A percentile compares a stretch with the other conserved stretches of the same genome.
These are phyloP conservation scores for Tylopilus sp. DNA, from an alignment of 768 basidiomycete genomes.

Conservation along the genomic window DNA sequence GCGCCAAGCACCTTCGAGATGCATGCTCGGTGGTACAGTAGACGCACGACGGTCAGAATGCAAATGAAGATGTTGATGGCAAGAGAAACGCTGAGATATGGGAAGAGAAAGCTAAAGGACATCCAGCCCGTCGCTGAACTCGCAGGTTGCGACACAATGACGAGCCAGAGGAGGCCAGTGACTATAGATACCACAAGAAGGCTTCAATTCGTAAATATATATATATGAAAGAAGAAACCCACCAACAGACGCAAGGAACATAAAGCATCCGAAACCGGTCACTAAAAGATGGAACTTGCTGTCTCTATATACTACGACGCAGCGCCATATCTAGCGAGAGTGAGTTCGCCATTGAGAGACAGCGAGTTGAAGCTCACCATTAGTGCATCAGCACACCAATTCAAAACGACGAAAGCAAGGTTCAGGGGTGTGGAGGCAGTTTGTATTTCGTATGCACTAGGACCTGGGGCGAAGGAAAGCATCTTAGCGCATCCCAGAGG, in stretches of 20 bases:
- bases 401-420: slow-evolving; percentile 28
- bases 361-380: slow-evolving; percentile 20
- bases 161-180: slow-evolving; percentile 29
- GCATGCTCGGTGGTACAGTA: slow-evolving; percentile 28
- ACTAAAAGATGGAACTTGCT: slow-evolving; percentile 20
- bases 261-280: slow-evolving; percentile 11
- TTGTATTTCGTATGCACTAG: slow-evolving; percentile 21
- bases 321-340: slow-evolving; percentile 29
- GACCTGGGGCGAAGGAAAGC: slow-evolving; percentile 12
- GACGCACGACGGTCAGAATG: slow-evolving; percentile 29
- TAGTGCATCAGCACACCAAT: slow-evolving; percentile 30
- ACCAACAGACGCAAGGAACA: slow-evolving; percentile 27
- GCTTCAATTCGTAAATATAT: neutral
- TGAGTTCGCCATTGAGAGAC: neutral
- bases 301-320: slow-evolving; percentile 31
- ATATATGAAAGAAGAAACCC: neutral
- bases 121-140: slow-evolving; percentile 22
- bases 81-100: slow-evolving; percentile 33
- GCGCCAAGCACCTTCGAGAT: slow-evolving; percentile 27
- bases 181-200: slow-evolving; percentile 10
- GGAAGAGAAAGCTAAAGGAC: slow-evolving; percentile 33
- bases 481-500: neutral
- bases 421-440: slow-evolving; percentile 27
- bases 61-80: slow-evolving; percentile 32
- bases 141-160: slow-evolving; percentile 25